These are phyloP conservation scores for Isoetes taiwanensis DNA, from an alignment of 75 land plant species.

Conservation along the genomic window DNA sequence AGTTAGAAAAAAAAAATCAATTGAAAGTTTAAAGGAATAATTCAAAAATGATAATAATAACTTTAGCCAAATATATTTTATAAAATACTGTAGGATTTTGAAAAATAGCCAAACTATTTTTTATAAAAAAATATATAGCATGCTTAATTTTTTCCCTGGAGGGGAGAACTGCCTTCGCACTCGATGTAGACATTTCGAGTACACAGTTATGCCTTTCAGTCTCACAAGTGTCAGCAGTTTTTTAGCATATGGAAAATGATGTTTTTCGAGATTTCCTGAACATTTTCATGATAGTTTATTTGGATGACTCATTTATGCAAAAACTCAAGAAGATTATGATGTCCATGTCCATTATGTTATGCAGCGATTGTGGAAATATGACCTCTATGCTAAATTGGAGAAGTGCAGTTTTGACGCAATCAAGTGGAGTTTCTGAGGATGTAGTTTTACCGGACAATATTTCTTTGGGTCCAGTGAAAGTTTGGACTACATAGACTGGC, in stretches of 20 bases:
- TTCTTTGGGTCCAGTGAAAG: conserved; percentile 19
- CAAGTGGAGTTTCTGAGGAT: conserved; percentile 19
- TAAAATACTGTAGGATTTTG: no score
- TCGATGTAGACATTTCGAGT: background rate
- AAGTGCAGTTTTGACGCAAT: conserved; percentile 17
- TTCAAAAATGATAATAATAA: no score
- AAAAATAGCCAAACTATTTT: no score
- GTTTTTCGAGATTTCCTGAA: conserved; percentile 12
- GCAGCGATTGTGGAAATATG: background rate
- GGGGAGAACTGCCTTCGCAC: conserved; percentile 6
- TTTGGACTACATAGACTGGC: conserved; percentile 12
- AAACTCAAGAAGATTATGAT: conserved; percentile 13
- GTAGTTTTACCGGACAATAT: conserved; percentile 1
- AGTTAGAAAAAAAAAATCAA: no score
- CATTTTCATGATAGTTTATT: conserved; percentile 11
- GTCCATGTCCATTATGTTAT: conserved; percentile 8
- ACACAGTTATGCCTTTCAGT: conserved; percentile 9
- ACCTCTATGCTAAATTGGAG: conserved; percentile 19
- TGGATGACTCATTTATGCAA: conserved; percentile 19
- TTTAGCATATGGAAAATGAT: conserved; percentile 10
- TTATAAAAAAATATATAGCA: no score
- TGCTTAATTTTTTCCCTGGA: no score
- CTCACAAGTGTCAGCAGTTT: background rate
- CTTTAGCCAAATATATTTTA: no score
- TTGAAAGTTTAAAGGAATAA: no score